phyloP scores from a whole-genome alignment of 495 filamentous ascomycete genomes.

The Staphylotrichum tortipilum region DNA sequence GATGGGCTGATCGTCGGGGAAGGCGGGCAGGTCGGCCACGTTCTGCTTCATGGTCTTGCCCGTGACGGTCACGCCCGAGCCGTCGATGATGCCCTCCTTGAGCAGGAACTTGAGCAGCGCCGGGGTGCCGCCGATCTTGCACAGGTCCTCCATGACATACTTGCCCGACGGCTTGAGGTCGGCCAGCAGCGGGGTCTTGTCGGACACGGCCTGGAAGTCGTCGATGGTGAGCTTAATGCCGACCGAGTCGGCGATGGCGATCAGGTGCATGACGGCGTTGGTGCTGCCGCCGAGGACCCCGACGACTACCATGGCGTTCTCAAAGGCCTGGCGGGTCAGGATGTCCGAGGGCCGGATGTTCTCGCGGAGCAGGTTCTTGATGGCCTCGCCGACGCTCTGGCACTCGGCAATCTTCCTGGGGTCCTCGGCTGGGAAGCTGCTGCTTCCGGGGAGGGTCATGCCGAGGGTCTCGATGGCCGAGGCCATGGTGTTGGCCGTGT shows the following conservation, averaged over 20 bases:
- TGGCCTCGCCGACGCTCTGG: slow-evolving; percentile 70
- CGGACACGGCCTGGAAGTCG: slow-evolving; percentile 92
- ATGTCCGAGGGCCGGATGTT: slow-evolving; percentile 87
- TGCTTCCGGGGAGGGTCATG: slow-evolving; percentile 89
- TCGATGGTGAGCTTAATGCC: slow-evolving; percentile 92
- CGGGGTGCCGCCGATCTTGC: slow-evolving; percentile 85
- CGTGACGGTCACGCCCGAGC: slow-evolving; percentile 83
- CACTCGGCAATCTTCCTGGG: slow-evolving; percentile 81
- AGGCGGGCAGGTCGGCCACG: slow-evolving; percentile 64
- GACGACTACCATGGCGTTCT: slow-evolving; percentile 92
- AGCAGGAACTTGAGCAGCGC: slow-evolving; percentile 85
- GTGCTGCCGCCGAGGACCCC: slow-evolving; percentile 95
- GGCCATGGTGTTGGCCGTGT: slow-evolving; percentile 99
- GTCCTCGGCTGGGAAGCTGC: slow-evolving; percentile 84
- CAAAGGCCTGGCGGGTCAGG: slow-evolving; percentile 83
- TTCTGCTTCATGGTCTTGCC: slow-evolving; percentile 92
- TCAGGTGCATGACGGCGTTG: slow-evolving; percentile 93
- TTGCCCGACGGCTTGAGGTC: slow-evolving; percentile 97
- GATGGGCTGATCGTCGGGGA: slow-evolving; percentile 78
- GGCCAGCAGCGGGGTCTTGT: slow-evolving; percentile 85
- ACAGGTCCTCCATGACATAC: slow-evolving; percentile 90
- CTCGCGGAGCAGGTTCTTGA: slow-evolving; percentile 75
- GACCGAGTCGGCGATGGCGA: slow-evolving; percentile 91
- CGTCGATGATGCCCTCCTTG: slow-evolving; percentile 81
- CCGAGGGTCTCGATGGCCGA: slow-evolving; percentile 94